These are phyloP conservation scores for Lobosporangium transversale DNA, from an alignment of 192 early-diverging fungal species.

Conservation along the genomic window DNA sequence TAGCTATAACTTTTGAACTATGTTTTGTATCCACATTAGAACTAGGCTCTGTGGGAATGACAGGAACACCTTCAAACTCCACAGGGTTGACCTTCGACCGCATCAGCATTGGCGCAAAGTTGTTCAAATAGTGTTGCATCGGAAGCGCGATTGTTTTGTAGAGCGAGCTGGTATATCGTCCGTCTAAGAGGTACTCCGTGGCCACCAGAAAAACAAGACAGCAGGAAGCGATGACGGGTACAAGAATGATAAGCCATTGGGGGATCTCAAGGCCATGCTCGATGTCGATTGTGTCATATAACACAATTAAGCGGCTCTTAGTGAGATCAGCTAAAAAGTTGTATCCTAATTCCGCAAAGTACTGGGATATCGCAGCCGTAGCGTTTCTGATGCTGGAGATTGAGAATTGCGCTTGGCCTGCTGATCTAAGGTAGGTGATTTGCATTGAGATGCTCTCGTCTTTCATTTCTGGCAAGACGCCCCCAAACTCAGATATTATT, in stretches of 20 bases:
- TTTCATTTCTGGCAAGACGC: no score
- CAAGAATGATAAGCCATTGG: not conserved
- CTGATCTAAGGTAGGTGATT: no score
- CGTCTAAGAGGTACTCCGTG: not conserved
- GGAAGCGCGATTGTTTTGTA: not conserved
- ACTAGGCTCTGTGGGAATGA: not conserved
- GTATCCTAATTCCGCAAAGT: not conserved
- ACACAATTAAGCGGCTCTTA: not conserved
- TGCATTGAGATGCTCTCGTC: no score
- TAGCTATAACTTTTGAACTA: not conserved
- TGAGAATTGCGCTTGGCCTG: no score
- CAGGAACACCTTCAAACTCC: slow-evolving; percentile 8
- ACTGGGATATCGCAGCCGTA: not conserved
- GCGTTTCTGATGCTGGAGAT: not conserved
- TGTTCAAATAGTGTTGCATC: not conserved
- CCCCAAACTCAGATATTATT: no score
- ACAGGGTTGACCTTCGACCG: slow-evolving; percentile 9
- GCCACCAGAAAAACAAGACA: not conserved
- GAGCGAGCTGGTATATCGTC: slow-evolving; percentile 5
- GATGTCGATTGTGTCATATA: not conserved
- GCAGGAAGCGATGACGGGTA: not conserved
- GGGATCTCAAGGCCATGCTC: slow-evolving; percentile 4
- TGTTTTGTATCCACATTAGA: not conserved
- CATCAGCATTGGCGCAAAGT: slow-evolving; percentile 10
- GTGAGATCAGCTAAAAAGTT: not conserved